phyloP scores from a whole-genome alignment of 495 filamentous ascomycete species.

The Copromyces sp. region DNA sequence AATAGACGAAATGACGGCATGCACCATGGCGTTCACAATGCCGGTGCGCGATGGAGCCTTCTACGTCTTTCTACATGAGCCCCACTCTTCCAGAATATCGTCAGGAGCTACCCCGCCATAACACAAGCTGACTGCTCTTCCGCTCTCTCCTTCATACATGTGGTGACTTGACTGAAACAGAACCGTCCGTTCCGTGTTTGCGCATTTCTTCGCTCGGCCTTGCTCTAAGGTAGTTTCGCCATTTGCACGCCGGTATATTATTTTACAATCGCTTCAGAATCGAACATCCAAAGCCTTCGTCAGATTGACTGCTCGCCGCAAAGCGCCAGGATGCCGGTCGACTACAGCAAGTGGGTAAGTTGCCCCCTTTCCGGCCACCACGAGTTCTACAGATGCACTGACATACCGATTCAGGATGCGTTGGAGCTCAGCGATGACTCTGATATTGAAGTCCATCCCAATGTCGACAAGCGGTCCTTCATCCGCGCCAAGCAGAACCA shows the following conservation, averaged over 20 bases:
- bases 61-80: neutral
- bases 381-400: neutral
- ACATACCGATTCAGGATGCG: slow-evolving; percentile 46
- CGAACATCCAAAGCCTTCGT: neutral
- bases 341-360: slow-evolving; percentile 89
- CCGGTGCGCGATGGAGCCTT: neutral
- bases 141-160: neutral
- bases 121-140: neutral
- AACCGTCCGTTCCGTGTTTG: neutral
- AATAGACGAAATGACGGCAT: neutral
- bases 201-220: neutral
- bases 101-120: neutral
- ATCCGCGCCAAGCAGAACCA: slow-evolving; percentile 97
- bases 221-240: neutral
- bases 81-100: neutral
- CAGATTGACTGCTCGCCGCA: neutral
- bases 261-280: neutral
- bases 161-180: neutral
- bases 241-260: neutral
- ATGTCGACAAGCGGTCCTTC: slow-evolving; percentile 97
- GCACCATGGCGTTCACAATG: neutral
- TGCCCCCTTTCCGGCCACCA: neutral
- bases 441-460: slow-evolving; percentile 96
- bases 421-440: slow-evolving; percentile 96
- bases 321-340: slow-evolving; percentile 60